A percentile compares a stretch with the other conserved stretches of the same genome.
Evolutionary conservation across 371 early-diverging fungal species (phyloP).

Genomic region (Nematocida sp.): DNA sequence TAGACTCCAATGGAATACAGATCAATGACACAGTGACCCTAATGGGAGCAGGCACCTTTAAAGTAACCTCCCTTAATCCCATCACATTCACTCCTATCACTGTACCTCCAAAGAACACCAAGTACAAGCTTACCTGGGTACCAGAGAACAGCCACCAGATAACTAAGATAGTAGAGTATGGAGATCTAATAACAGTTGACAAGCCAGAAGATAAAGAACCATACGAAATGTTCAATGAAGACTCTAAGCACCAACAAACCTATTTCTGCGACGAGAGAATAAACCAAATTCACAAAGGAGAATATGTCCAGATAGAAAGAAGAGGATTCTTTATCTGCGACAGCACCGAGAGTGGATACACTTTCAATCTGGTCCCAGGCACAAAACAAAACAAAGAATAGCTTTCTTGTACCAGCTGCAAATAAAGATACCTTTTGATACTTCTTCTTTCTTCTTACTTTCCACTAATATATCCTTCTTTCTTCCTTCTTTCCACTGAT

Average conservation of each 20-base stretch:
- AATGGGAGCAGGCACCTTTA: constrained; percentile 98
- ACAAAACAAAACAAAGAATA: constrained; percentile 64
- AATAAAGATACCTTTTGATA: neutral
- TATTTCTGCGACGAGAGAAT: constrained; percentile 50
- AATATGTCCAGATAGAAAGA: constrained; percentile 94
- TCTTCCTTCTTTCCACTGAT: too few relatives aligned
- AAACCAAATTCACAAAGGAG: constrained; percentile 63
- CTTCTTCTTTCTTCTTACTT: too few relatives aligned
- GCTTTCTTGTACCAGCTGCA: neutral
- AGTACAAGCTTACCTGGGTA: constrained; percentile 97
- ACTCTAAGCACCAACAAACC: constrained; percentile 73
- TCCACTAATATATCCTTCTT: too few relatives aligned
- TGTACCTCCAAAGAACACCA: constrained; percentile 93
- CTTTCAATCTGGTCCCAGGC: constrained; percentile 62
- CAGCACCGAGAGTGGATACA: neutral
- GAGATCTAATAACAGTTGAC: constrained; percentile 70
- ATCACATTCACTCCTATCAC: constrained; percentile 69
- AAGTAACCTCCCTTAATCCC: constrained; percentile 70
- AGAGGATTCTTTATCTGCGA: constrained; percentile 74
- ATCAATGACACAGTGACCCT: constrained; percentile 85
- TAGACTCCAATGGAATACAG: constrained; percentile 75
- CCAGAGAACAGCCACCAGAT: constrained; percentile 56
- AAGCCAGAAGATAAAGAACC: constrained; percentile 61
- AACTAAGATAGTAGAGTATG: constrained; percentile 67
- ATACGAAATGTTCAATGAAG: constrained; percentile 74